phyloP scores from a whole-genome alignment of 2,329 filamentous ascomycete species.

The Cordyceps sp. region DNA sequence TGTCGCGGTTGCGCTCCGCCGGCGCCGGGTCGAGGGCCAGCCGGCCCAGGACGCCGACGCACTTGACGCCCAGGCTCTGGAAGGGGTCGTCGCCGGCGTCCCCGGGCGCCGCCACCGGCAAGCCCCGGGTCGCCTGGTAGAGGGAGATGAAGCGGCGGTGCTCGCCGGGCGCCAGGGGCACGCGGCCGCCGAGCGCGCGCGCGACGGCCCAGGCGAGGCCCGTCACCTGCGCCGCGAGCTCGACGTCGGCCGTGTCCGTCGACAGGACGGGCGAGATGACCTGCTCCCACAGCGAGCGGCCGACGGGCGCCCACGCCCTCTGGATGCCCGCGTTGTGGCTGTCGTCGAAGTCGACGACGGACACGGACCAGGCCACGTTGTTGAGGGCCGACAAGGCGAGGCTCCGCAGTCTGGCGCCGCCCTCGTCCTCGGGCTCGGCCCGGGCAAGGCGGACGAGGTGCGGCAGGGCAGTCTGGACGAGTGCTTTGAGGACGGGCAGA shows the following conservation, averaged over 20 bases:
- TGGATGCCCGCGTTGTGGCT: slow-evolving; percentile 34
- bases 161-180: slow-evolving; percentile 33
- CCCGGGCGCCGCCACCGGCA: slow-evolving; percentile 9
- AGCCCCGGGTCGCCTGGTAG: slow-evolving; percentile 37
- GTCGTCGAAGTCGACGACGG: slow-evolving; percentile 40
- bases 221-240: slow-evolving; percentile 44
- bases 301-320: slow-evolving; percentile 34
- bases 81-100: slow-evolving; percentile 33
- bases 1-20: slow-evolving; percentile 38
- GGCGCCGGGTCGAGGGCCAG: slow-evolving; percentile 40
- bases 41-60: slow-evolving; percentile 48
- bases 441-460: slow-evolving; percentile 30
- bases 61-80: slow-evolving; percentile 47
- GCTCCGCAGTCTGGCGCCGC: slow-evolving; percentile 27
- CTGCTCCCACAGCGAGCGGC: slow-evolving; percentile 39
- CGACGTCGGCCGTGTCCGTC: slow-evolving; percentile 44
- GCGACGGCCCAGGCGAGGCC: slow-evolving; percentile 50
- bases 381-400: slow-evolving; percentile 44
- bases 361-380: slow-evolving; percentile 52
- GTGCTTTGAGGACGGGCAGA: slow-evolving; percentile 32
- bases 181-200: slow-evolving; percentile 31
- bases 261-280: slow-evolving; percentile 39
- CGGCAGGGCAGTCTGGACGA: slow-evolving; percentile 18
- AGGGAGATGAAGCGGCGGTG: slow-evolving; percentile 48
- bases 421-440: slow-evolving; percentile 21